A percentile compares a stretch with the other conserved stretches of the same genome.
Evolutionary conservation across 176 grass and related monocot species (phyloP).

Genomic region (Oryza longistaminata): DNA sequence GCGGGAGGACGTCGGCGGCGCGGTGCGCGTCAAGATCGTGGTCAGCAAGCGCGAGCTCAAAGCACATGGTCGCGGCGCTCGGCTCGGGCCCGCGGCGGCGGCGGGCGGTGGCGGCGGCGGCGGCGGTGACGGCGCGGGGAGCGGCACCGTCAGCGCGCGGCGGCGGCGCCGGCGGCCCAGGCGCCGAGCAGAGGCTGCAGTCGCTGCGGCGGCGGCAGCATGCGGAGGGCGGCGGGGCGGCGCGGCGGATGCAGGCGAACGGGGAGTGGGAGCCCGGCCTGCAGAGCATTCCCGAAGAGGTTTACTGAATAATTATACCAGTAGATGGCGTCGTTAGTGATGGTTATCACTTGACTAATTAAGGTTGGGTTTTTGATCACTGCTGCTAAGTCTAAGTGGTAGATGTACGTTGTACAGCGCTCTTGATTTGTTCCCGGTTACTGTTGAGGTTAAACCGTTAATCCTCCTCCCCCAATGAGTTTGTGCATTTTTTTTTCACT

Average conservation of each 20-base stretch:
- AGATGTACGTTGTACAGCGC: conserved; percentile 50
- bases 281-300: conserved; percentile 92
- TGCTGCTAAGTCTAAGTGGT: conserved; percentile 46
- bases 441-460: conserved; percentile 13
- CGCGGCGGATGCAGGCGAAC: conserved; percentile 35
- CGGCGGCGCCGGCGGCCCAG: conserved; percentile 8
- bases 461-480: conserved; percentile 24
- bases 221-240: conserved; percentile 43
- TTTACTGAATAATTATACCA: conserved; percentile 19
- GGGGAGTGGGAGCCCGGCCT: conserved; percentile 78
- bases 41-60: conserved; percentile 89
- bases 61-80: conserved; percentile 72
- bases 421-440: conserved; percentile 24
- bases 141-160: conserved; percentile 19
- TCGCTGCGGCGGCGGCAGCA: conserved; percentile 74
- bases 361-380: conserved; percentile 56
- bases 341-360: conserved; percentile 49
- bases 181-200: conserved; percentile 73
- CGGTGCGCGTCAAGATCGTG: conserved; percentile 82
- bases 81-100: conserved; percentile 32
- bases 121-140: conserved; percentile 14
- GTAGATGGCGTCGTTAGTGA: conserved; percentile 39
- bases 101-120: conserved; percentile 5
- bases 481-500: conserved; percentile 18
- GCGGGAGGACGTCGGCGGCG: conserved; percentile 63